A percentile compares a stretch with the other conserved stretches of the same genome.
Evolutionary conservation across 768 basidiomycete species (phyloP).

Genomic region (Pisolithus tinctorius): DNA sequence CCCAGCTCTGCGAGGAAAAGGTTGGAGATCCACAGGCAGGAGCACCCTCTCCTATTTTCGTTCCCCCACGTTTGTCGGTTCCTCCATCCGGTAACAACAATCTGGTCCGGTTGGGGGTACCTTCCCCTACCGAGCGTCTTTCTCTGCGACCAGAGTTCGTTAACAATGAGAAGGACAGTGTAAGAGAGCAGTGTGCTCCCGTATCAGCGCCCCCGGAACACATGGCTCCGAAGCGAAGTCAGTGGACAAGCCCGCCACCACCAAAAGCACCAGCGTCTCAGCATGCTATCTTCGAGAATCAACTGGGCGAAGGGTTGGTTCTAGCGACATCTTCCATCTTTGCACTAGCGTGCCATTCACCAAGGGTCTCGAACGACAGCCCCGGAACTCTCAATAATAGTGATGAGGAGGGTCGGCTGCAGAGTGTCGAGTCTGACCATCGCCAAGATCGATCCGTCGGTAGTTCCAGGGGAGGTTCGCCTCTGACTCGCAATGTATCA

Average conservation of each 20-base stretch:
- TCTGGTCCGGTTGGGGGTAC: conserved; percentile 44
- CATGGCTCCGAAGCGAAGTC: conserved; percentile 74
- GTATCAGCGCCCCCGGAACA: conserved; percentile 55
- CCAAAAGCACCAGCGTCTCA: conserved; percentile 64
- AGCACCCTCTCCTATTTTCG: conserved; percentile 34
- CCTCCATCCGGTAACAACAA: conserved; percentile 67
- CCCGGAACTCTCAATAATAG: conserved; percentile 42
- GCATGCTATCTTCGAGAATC: conserved; percentile 59
- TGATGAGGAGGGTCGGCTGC: conserved; percentile 59
- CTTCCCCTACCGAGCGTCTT: conserved; percentile 38
- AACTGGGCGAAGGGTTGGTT: conserved; percentile 58
- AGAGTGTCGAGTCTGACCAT: conserved; percentile 60
- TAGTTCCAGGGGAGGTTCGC: conserved; percentile 53
- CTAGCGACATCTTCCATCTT: conserved; percentile 61
- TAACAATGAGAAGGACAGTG: conserved; percentile 32
- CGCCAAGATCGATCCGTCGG: conserved; percentile 47
- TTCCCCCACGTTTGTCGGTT: conserved; percentile 37
- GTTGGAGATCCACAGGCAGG: conserved; percentile 40
- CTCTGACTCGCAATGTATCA: conserved; percentile 16
- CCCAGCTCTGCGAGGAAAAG: conserved; percentile 90
- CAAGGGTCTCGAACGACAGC: conserved; percentile 54
- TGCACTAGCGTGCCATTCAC: conserved; percentile 47
- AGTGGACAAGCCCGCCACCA: conserved; percentile 85
- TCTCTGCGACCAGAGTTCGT: conserved; percentile 47
- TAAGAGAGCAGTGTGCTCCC: conserved; percentile 27